A percentile compares a stretch with the other conserved stretches of the same genome.
phyloP scores from a whole-genome alignment of 768 basidiomycete species.

The Hortiboletus campestris region DNA sequence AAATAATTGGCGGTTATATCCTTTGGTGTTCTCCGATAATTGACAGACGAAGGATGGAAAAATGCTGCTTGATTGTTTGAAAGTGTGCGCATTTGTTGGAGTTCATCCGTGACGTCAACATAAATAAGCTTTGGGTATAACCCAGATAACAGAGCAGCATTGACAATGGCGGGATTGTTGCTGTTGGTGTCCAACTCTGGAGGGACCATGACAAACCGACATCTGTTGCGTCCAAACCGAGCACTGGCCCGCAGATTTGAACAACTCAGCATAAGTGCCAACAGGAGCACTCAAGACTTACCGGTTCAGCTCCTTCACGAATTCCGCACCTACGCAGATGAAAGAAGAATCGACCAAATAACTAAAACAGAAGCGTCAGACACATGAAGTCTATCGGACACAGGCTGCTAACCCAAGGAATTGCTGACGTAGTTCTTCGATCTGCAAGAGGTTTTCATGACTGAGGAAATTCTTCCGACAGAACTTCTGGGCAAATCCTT shows the following conservation, averaged over 20 bases:
- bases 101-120: conserved; percentile 54
- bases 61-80: conserved; percentile 74
- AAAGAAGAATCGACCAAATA: conserved; percentile 90
- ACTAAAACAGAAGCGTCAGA: conserved; percentile 35
- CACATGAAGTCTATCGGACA: neutral
- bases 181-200: conserved; percentile 68
- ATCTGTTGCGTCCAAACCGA: conserved; percentile 70
- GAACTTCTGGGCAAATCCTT: conserved; percentile 63
- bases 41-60: conserved; percentile 92
- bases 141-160: conserved; percentile 81
- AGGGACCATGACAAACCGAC: conserved; percentile 76
- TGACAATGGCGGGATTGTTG: conserved; percentile 60
- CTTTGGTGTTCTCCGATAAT: conserved; percentile 64
- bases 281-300: conserved; percentile 12
- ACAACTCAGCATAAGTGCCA: neutral
- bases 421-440: conserved; percentile 94
- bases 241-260: conserved; percentile 44
- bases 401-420: conserved; percentile 55
- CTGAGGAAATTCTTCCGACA: conserved; percentile 80
- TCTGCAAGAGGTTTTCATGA: conserved; percentile 92
- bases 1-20: conserved; percentile 78
- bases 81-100: conserved; percentile 72
- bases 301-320: conserved; percentile 74
- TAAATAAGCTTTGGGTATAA: conserved; percentile 88
- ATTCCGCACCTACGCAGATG: conserved; percentile 61